Evolutionary conservation across 306 rosid species (phyloP).

Genomic region (Ormosia emarginata): DNA sequence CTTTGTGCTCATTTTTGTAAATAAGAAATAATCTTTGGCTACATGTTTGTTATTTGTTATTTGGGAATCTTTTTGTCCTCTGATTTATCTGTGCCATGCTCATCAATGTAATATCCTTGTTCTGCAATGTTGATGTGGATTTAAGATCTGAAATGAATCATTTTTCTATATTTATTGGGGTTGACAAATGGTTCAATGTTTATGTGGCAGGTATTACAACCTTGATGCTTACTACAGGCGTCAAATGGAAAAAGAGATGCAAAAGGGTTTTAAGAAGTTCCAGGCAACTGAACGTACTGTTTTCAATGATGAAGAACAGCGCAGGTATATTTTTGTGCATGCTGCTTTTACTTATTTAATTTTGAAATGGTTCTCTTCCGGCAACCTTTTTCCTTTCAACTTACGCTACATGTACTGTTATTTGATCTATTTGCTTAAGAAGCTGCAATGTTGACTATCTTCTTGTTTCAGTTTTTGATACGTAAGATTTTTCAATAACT

Average conservation of each 20-base stretch:
- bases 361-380: neutral
- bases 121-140: slow-evolving; percentile 1
- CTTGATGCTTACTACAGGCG: slow-evolving; percentile 75
- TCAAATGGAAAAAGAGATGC: slow-evolving; percentile 64
- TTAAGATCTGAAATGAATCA: neutral
- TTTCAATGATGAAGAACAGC: slow-evolving; percentile 90
- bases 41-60: neutral
- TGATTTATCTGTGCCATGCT: neutral
- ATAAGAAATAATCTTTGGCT: slow-evolving; percentile 1
- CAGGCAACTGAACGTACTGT: slow-evolving; percentile 61
- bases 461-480: neutral
- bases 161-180: neutral
- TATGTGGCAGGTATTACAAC: slow-evolving; percentile 71
- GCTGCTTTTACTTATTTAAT: slow-evolving; percentile 7
- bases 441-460: neutral
- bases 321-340: slow-evolving; percentile 52
- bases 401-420: neutral
- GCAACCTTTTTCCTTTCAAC: neutral
- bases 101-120: neutral
- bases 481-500: neutral
- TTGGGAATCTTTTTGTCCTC: neutral
- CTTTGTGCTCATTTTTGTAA: neutral
- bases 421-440: neutral
- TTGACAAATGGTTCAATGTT: slow-evolving; percentile 21
- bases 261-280: slow-evolving; percentile 64